These are phyloP conservation scores for Brassica cretica DNA, from an alignment of 345 rosid species.

Conservation along the genomic window DNA sequence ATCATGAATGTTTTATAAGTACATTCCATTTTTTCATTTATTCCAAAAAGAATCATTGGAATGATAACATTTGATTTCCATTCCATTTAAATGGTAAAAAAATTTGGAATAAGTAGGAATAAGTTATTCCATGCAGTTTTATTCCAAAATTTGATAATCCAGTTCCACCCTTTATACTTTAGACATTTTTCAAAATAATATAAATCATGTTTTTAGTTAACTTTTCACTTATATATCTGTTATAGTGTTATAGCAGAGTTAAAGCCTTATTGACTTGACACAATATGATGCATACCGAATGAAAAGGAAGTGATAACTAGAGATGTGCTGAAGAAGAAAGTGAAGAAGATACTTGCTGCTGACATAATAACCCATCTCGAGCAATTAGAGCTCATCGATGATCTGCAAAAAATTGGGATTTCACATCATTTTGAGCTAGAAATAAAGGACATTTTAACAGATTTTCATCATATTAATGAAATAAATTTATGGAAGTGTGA, in stretches of 20 bases:
- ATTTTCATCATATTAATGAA: not conserved
- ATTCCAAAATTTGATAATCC: too few relatives aligned
- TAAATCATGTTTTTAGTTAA: too few relatives aligned
- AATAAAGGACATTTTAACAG: constrained; percentile 16
- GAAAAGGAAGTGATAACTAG: not conserved
- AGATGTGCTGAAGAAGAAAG: constrained; percentile 8
- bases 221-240: not conserved
- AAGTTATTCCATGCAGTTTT: too few relatives aligned
- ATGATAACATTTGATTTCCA: too few relatives aligned
- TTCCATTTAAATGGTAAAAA: too few relatives aligned
- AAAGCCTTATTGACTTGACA: not conserved
- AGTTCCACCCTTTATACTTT: too few relatives aligned
- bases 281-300: not conserved
- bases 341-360: constrained; percentile 6
- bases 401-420: constrained; percentile 37
- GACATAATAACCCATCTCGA: not conserved
- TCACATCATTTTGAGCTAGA: constrained; percentile 47
- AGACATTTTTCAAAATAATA: too few relatives aligned
- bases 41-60: too few relatives aligned
- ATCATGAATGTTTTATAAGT: too few relatives aligned
- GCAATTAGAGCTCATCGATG: constrained; percentile 20
- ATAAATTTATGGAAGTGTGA: not conserved
- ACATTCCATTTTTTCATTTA: too few relatives aligned
- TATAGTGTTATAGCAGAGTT: not conserved
- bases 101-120: too few relatives aligned